Evolutionary conservation across 345 rosid genomes (phyloP), one percentile per base, ranked within the genome.

Genomic region (Brassica rapa): DNA sequence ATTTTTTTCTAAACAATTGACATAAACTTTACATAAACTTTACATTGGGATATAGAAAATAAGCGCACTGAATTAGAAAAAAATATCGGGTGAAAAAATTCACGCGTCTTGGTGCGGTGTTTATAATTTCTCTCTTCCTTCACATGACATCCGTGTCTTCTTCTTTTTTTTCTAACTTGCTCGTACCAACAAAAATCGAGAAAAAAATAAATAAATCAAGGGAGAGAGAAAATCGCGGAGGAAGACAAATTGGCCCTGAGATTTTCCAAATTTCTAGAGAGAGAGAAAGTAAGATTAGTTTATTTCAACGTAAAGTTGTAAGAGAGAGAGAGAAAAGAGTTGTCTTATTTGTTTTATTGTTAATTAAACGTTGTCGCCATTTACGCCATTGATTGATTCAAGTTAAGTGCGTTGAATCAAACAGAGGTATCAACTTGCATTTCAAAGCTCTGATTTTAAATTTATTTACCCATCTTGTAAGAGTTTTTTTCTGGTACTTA

Each of bases 301-400:
- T 46, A 46, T 5, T 46, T 68, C 75, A 74, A 73, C 78, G 70
- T 25, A 24, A 24, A 24, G 25, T 27, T 41, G 78, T 39, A 30
- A 51, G 59, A 74, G 86, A 79, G 57, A 80, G 87, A 73, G 57
- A 73, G 29, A 25, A 2, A 25, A 78, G 68, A 84, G 66, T 83
- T 69, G 83, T 83, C 71, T 73, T 76, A 63, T 8, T 60, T 12
- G 66, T 57, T 57, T 59, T 19, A 19, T 19, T 46, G 4, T 12
- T 46, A 46, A 4, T 37, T 8, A 14, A n/a, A 4, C 5, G n/a
- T 5, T 4, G 29, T 77, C 83, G 81, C 61, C 77, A 81, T 76
- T 75, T 80, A 67, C 83, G 83, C 83, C 76, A 75, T 80, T 80
- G 83, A 70, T 70, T 75, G 75, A 75, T 70, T 80, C 68, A 69